These are phyloP conservation scores for Lachnellula hyalina DNA, from an alignment of 2,329 filamentous ascomycete genomes.

Conservation along the genomic window DNA sequence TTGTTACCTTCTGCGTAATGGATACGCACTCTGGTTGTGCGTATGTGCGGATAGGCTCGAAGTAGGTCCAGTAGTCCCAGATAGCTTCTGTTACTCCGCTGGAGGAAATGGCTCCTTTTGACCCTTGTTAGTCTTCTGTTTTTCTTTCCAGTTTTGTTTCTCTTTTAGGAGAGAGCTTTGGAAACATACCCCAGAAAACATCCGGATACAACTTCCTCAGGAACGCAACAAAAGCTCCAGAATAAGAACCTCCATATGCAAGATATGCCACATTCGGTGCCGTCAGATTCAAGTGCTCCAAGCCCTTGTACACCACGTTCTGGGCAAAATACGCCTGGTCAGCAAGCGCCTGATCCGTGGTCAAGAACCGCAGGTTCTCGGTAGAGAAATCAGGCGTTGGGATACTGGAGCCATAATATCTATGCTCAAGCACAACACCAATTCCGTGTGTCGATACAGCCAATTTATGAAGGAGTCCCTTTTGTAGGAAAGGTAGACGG, in stretches of 20 bases:
- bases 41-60: slow-evolving; percentile 50
- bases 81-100: slow-evolving; percentile 76
- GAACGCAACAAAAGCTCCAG: slow-evolving; percentile 74
- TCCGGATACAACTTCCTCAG: slow-evolving; percentile 72
- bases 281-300: slow-evolving; percentile 63
- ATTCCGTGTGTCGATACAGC: slow-evolving; percentile 67
- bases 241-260: slow-evolving; percentile 79
- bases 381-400: slow-evolving; percentile 62
- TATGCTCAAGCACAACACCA: slow-evolving; percentile 77
- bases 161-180: too few species aligned
- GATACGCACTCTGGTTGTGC: slow-evolving; percentile 58
- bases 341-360: slow-evolving; percentile 76
- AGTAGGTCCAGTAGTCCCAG: slow-evolving; percentile 68
- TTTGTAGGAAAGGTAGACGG: slow-evolving; percentile 66
- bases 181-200: slow-evolving; percentile 57
- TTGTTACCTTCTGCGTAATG: slow-evolving; percentile 54
- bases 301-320: slow-evolving; percentile 64
- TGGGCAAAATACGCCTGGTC: slow-evolving; percentile 77
- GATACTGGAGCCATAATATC: slow-evolving; percentile 77
- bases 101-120: slow-evolving; percentile 60
- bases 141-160: not conserved
- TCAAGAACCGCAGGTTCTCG: slow-evolving; percentile 71
- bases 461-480: slow-evolving; percentile 70
- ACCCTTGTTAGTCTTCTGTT: not conserved
- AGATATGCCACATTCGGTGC: slow-evolving; percentile 65